A percentile compares a stretch with the other conserved stretches of the same genome.
Conservation (phyloP, 2,329 filamentous ascomycete genomes). For the Paraphoma chrysanthemicola region DNA sequence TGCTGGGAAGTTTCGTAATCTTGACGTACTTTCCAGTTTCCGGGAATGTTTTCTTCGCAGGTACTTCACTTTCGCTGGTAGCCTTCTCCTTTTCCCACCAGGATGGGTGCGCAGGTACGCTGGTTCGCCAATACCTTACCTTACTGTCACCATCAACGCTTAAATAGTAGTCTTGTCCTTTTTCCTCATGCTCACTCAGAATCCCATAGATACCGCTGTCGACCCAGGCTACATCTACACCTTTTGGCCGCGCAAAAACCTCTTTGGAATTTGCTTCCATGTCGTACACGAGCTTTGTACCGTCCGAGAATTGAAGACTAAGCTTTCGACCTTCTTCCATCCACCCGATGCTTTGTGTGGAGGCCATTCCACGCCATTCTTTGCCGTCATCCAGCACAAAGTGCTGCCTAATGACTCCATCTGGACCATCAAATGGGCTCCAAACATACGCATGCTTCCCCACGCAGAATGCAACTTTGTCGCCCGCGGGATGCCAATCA, state of each 20-base stretch:
- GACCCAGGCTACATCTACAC: constrained; percentile 9
- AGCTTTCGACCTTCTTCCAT: constrained; percentile 24
- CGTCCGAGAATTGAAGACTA: constrained; percentile 22
- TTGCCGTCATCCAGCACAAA: constrained; percentile 19
- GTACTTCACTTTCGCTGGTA: neutral
- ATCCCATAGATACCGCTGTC: constrained; percentile 21
- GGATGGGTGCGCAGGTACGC: constrained; percentile 8
- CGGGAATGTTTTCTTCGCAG: constrained; percentile 11
- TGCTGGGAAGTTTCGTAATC: constrained; percentile 13
- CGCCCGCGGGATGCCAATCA: constrained; percentile 31
- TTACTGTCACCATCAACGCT: constrained; percentile 33
- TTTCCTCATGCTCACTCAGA: constrained; percentile 6
- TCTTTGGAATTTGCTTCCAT: constrained; percentile 33
- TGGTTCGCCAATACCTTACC: constrained; percentile 28
- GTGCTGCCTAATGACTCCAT: constrained; percentile 26
- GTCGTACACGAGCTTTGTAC: constrained; percentile 32
- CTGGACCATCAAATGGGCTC: constrained; percentile 24
- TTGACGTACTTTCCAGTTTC: constrained; percentile 29
- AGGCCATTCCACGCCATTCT: constrained; percentile 3
- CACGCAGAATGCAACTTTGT: constrained; percentile 28
- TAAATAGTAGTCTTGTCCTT: constrained; percentile 21
- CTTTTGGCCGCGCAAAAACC: constrained; percentile 27
- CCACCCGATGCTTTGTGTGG: constrained; percentile 21
- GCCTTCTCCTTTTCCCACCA: constrained; percentile 23
- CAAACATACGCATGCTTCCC: constrained; percentile 29